phyloP scores from a whole-genome alignment of 768 basidiomycete genomes.

The Agaricus sinodeliciosus region DNA sequence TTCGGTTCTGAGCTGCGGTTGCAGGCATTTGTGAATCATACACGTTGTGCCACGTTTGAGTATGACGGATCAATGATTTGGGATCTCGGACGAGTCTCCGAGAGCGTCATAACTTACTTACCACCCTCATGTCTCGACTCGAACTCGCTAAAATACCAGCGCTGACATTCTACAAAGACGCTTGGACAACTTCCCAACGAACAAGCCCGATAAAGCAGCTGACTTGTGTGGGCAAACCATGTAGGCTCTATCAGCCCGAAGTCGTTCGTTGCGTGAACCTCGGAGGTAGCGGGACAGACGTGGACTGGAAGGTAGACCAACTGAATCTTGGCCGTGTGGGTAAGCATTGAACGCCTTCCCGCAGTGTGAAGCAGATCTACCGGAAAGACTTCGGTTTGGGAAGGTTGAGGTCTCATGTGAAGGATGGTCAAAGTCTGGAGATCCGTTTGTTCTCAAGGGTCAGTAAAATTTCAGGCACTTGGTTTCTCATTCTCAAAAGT shows the following conservation, averaged over 20 bases:
- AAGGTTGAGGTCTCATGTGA: conserved; percentile 84
- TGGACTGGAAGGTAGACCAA: conserved; percentile 80
- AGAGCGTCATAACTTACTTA: not conserved
- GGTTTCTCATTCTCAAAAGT: not conserved
- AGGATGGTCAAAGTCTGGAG: conserved; percentile 81
- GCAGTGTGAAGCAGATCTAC: conserved; percentile 88
- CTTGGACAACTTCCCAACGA: conserved; percentile 59
- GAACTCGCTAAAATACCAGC: conserved; percentile 67
- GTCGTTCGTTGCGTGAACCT: conserved; percentile 80
- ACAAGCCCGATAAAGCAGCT: conserved; percentile 71
- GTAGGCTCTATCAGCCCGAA: conserved; percentile 71
- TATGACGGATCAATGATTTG: not conserved
- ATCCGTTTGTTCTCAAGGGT: conserved; percentile 85
- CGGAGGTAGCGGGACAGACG: conserved; percentile 65
- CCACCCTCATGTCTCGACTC: conserved; percentile 52
- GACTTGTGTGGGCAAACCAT: conserved; percentile 73
- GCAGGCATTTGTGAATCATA: not conserved
- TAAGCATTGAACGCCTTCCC: not conserved
- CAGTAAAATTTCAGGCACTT: conserved; percentile 6
- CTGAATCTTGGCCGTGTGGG: conserved; percentile 9
- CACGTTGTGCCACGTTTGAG: conserved; percentile 9
- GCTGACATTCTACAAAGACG: conserved; percentile 71
- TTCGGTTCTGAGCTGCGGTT: no score
- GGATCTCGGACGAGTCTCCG: not conserved
- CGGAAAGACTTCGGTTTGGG: conserved; percentile 76